Percentiles rank a stretch among this genome's conserved stretches.
These are phyloP conservation scores for Candida ipomoeae DNA, from an alignment of 805 yeast genomes.

Conservation along the genomic window DNA sequence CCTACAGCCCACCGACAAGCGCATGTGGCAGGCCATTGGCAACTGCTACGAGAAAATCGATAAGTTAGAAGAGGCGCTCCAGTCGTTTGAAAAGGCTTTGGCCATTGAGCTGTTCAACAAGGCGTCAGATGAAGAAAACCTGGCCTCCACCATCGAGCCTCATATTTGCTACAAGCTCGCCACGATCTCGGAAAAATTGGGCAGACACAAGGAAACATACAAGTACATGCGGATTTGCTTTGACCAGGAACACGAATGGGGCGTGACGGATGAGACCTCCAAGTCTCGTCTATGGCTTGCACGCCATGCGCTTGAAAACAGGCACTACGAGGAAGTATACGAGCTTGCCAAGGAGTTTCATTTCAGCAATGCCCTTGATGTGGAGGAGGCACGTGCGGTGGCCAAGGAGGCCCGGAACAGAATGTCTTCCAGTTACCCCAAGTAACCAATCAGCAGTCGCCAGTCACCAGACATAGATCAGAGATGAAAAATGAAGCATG, in stretches of 20 bases:
- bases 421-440: constrained; percentile 23
- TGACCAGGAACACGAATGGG: constrained; percentile 61
- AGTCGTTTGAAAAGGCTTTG: constrained; percentile 76
- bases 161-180: constrained; percentile 66
- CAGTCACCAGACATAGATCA: not conserved
- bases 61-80: constrained; percentile 67
- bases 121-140: constrained; percentile 16
- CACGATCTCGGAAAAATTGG: constrained; percentile 53
- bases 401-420: constrained; percentile 71
- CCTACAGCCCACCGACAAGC: constrained; percentile 78
- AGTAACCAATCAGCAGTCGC: not conserved
- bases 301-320: constrained; percentile 50
- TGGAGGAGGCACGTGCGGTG: constrained; percentile 84
- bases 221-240: constrained; percentile 64
- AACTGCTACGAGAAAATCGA: constrained; percentile 80
- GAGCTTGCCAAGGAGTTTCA: constrained; percentile 65
- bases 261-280: constrained; percentile 66
- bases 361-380: constrained; percentile 72
- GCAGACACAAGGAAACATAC: constrained; percentile 51
- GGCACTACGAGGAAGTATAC: constrained; percentile 65
- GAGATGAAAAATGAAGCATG: no score
- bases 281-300: constrained; percentile 89
- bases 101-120: constrained; percentile 40
- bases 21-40: constrained; percentile 97
- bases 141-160: constrained; percentile 43